Percentiles rank a stretch among this genome's conserved stretches.
Conservation (phyloP, 352 stramenopile species). For the Pythium apleroticum region DNA sequence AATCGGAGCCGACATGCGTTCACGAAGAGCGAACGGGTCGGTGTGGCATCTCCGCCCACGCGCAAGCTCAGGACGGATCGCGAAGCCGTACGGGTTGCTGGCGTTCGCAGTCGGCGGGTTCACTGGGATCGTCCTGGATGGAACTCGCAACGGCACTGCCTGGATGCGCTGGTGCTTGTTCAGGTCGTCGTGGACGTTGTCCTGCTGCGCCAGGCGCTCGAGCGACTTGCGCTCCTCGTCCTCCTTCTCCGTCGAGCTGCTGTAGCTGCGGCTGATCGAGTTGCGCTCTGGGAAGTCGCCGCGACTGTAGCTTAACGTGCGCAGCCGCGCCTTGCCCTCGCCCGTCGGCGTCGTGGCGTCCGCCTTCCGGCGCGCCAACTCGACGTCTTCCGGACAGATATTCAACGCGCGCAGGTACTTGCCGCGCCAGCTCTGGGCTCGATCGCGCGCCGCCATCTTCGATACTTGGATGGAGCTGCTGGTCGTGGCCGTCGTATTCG, state of each 20-base stretch:
- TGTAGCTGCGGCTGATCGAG: slow-evolving; percentile 29
- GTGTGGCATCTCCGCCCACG: slow-evolving; percentile 37
- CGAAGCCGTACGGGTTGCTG: slow-evolving; percentile 33
- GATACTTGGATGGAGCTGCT: slow-evolving; percentile 4
- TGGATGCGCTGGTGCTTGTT: slow-evolving; percentile 3
- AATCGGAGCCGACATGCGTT: slow-evolving; percentile 59
- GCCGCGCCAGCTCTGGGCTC: slow-evolving; percentile 62
- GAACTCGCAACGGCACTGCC: slow-evolving; percentile 11
- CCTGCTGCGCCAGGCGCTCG: slow-evolving; percentile 7
- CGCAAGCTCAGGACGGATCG: slow-evolving; percentile 21
- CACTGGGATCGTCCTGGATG: slow-evolving; percentile 4
- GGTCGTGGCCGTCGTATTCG: slow-evolving; percentile 1
- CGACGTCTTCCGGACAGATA: slow-evolving; percentile 56
- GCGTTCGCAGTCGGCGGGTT: background rate
- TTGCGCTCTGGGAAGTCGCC: slow-evolving; percentile 10
- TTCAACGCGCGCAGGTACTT: slow-evolving; percentile 81
- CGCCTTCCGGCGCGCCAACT: slow-evolving; percentile 17
- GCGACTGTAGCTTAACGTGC: slow-evolving; percentile 17
- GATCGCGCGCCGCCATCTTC: slow-evolving; percentile 13
- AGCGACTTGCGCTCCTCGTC: slow-evolving; percentile 29
- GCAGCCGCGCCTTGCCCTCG: slow-evolving; percentile 5
- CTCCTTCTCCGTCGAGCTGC: slow-evolving; percentile 29
- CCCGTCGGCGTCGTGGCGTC: slow-evolving; percentile 11
- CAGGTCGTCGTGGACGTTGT: background rate
- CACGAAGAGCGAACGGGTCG: slow-evolving; percentile 34